These are phyloP conservation scores for Saxophila tyrrhenica DNA, from an alignment of 495 filamentous ascomycete species.

Conservation along the genomic window DNA sequence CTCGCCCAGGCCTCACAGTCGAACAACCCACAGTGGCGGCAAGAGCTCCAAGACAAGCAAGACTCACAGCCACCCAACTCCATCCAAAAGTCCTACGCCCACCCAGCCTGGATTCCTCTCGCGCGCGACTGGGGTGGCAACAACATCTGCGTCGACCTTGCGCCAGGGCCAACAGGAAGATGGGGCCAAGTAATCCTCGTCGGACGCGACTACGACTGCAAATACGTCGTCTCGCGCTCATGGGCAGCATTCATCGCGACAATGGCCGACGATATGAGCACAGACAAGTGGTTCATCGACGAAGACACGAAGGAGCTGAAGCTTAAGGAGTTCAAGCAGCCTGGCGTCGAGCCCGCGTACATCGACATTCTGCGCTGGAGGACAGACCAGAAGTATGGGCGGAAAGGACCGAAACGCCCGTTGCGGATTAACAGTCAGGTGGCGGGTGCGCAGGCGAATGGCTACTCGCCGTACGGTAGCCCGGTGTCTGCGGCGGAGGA, in stretches of 20 bases:
- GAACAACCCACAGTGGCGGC: constrained; percentile 61
- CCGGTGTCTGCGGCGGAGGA: constrained; percentile 24
- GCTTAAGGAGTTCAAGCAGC: constrained; percentile 76
- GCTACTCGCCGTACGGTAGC: constrained; percentile 27
- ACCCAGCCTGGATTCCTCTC: constrained; percentile 91
- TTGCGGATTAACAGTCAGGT: constrained; percentile 29
- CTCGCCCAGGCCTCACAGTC: constrained; percentile 30
- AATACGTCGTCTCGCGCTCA: constrained; percentile 87
- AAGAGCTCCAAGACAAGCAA: constrained; percentile 74
- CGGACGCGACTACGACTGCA: constrained; percentile 95
- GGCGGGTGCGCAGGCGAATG: constrained; percentile 14
- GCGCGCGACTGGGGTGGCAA: constrained; percentile 98
- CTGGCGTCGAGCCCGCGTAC: constrained; percentile 84
- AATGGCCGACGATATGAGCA: constrained; percentile 79
- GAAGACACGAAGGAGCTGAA: constrained; percentile 89
- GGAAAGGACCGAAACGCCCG: constrained; percentile 28
- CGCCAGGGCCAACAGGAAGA: constrained; percentile 76
- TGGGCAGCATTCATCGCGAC: constrained; percentile 82
- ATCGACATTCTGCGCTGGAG: constrained; percentile 91
- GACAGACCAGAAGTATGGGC: constrained; percentile 86
- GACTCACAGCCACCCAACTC: constrained; percentile 76
- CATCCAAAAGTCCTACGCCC: constrained; percentile 86
- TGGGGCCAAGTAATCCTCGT: constrained; percentile 98
- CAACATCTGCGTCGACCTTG: constrained; percentile 86
- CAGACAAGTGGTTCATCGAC: constrained; percentile 77